phyloP scores from a whole-genome alignment of 805 yeast species.

The Lachancea fermentati region DNA sequence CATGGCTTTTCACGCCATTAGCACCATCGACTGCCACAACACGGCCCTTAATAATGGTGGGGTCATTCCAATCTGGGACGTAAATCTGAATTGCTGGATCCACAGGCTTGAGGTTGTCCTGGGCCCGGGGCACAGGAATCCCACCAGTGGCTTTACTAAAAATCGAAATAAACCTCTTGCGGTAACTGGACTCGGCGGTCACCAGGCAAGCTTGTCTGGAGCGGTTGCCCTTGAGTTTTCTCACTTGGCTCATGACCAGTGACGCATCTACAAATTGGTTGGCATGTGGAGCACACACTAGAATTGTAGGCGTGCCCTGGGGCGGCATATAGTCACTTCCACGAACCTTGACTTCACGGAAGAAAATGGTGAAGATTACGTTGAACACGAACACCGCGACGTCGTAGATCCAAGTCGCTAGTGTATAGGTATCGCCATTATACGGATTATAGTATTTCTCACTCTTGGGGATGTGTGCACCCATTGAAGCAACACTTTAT shows the following conservation, averaged over 20 bases:
- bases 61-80: slow-evolving; percentile 45
- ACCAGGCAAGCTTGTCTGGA: slow-evolving; percentile 69
- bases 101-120: slow-evolving; percentile 69
- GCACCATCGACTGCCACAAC: slow-evolving; percentile 6
- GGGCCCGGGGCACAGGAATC: slow-evolving; percentile 88
- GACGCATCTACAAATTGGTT: slow-evolving; percentile 85
- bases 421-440: slow-evolving; percentile 22
- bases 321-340: slow-evolving; percentile 42
- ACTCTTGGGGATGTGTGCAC: slow-evolving; percentile 25
- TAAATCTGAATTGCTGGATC: slow-evolving; percentile 54
- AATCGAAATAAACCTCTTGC: slow-evolving; percentile 61
- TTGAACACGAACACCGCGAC: slow-evolving; percentile 26
- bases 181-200: slow-evolving; percentile 74
- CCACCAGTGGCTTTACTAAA: slow-evolving; percentile 67
- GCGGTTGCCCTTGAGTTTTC: slow-evolving; percentile 39
- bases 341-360: slow-evolving; percentile 66
- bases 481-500: slow-evolving; percentile 3
- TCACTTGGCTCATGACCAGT: slow-evolving; percentile 70
- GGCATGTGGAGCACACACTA: slow-evolving; percentile 80
- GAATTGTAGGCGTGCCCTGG: slow-evolving; percentile 49
- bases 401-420: slow-evolving; percentile 28
- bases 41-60: slow-evolving; percentile 54
- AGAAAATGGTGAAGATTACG: slow-evolving; percentile 41
- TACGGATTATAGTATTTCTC: slow-evolving; percentile 21
- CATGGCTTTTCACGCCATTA: neutral